These are phyloP conservation scores for Colletotrichum eleusines DNA, from an alignment of 2,329 filamentous ascomycete species.

Conservation along the genomic window DNA sequence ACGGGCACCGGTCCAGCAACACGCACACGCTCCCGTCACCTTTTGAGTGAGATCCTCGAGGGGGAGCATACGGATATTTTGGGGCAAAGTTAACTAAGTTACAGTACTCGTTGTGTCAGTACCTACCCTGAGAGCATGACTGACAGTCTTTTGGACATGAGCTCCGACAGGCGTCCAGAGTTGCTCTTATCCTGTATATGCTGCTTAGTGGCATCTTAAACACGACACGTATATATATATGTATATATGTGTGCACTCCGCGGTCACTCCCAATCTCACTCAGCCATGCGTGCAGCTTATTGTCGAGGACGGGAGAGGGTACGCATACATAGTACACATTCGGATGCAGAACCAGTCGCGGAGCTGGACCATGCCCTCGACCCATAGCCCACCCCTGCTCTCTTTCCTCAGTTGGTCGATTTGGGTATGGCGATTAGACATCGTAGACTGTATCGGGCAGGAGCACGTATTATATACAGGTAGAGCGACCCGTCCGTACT, in stretches of 20 bases:
- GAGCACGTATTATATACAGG: neutral
- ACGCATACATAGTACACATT: too few relatives aligned
- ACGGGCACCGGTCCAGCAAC: slow-evolving; percentile 34
- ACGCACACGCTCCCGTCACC: slow-evolving; percentile 37
- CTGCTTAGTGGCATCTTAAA: neutral
- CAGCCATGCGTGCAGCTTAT: slow-evolving; percentile 10
- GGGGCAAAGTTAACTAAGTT: neutral
- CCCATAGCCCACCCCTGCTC: slow-evolving; percentile 17
- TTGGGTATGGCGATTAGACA: slow-evolving; percentile 36
- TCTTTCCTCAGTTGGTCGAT: slow-evolving; percentile 14
- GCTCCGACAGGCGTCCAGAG: neutral
- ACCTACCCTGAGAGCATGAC: neutral
- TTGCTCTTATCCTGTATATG: neutral
- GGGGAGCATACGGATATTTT: too few relatives aligned
- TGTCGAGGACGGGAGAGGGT: neutral
- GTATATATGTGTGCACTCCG: too few relatives aligned
- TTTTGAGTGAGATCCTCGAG: slow-evolving; percentile 31
- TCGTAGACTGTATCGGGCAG: slow-evolving; percentile 32
- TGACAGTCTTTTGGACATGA: neutral
- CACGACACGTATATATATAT: too few relatives aligned
- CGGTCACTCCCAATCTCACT: neutral
- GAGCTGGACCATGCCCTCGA: slow-evolving; percentile 14
- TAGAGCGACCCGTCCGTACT: slow-evolving; percentile 16
- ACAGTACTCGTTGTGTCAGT: too few relatives aligned
- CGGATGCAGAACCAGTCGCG: too few relatives aligned